Conservation (phyloP, 2,329 filamentous ascomycete species). For the Cryphonectria naterciae region DNA sequence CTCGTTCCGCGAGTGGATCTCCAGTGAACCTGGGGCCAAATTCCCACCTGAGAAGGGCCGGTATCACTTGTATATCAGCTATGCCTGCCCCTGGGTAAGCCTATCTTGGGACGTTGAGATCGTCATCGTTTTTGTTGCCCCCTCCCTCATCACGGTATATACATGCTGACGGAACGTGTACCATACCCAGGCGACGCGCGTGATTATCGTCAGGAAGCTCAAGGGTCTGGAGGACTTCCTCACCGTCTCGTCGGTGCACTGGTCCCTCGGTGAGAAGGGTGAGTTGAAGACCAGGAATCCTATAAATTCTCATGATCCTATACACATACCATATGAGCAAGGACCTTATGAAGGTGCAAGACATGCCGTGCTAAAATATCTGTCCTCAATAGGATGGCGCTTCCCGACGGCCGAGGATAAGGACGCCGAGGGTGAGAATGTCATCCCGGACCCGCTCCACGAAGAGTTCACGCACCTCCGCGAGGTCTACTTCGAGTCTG, state of each 20-base stretch:
- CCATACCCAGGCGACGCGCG: constrained; percentile 69
- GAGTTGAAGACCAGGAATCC: constrained; percentile 16
- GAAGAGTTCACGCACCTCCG: constrained; percentile 71
- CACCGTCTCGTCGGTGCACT: constrained; percentile 81
- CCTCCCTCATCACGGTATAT: neutral
- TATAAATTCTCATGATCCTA: neutral
- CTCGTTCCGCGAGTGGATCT: constrained; percentile 81
- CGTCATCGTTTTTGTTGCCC: neutral
- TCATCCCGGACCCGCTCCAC: constrained; percentile 70
- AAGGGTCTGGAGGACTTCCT: constrained; percentile 92
- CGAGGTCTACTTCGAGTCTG: constrained; percentile 77
- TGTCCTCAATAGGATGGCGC: constrained; percentile 68
- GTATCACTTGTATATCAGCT: constrained; percentile 94
- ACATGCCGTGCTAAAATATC: neutral
- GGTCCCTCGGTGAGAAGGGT: constrained; percentile 73
- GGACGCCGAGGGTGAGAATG: constrained; percentile 62
- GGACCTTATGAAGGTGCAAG: neutral
- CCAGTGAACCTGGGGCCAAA: constrained; percentile 68
- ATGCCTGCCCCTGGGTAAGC: constrained; percentile 84
- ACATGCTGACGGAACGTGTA: neutral
- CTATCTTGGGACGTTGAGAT: neutral
- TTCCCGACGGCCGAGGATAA: constrained; percentile 69
- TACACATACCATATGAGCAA: neutral
- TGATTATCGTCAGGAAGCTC: constrained; percentile 83
- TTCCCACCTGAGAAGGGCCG: constrained; percentile 86